phyloP scores from a whole-genome alignment of 2,329 filamentous ascomycete species.

The Calonectria hawksworthii region DNA sequence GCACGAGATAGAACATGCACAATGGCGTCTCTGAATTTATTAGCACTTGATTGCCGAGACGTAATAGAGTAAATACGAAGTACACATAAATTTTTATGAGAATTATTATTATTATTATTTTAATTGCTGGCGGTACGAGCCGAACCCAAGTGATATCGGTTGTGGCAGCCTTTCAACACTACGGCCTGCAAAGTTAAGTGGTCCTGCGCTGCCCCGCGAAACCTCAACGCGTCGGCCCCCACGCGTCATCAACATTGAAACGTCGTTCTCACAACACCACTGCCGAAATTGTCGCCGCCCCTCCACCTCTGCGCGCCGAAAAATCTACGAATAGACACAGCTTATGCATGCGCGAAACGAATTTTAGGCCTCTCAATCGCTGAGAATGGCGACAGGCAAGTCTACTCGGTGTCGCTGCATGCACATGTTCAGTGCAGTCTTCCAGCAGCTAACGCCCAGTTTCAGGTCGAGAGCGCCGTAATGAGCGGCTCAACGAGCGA shows the following conservation, averaged over 20 bases:
- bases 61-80: constrained; percentile 1
- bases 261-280: constrained; percentile 40
- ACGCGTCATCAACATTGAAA: constrained; percentile 41
- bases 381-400: constrained; percentile 55
- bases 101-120: background rate
- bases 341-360: constrained; percentile 24
- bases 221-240: constrained; percentile 42
- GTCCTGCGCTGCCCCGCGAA: constrained; percentile 38
- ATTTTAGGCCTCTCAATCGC: background rate
- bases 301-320: background rate
- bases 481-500: constrained; percentile 74
- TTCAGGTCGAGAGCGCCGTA: constrained; percentile 63
- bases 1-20: constrained; percentile 13
- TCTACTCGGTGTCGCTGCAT: background rate
- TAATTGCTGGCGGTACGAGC: background rate
- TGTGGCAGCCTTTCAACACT: background rate
- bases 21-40: constrained; percentile 25
- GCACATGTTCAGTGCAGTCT: background rate
- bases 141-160: background rate
- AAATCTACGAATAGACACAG: background rate
- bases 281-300: constrained; percentile 5
- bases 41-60: constrained; percentile 1
- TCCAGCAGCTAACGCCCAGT: constrained; percentile 19
- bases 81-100: background rate
- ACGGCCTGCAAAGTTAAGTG: background rate